Evolutionary conservation across 169 alveolate genomes (phyloP), one percentile per base, ranked within the genome.

Genomic region (Cryptosporidium parvum): DNA sequence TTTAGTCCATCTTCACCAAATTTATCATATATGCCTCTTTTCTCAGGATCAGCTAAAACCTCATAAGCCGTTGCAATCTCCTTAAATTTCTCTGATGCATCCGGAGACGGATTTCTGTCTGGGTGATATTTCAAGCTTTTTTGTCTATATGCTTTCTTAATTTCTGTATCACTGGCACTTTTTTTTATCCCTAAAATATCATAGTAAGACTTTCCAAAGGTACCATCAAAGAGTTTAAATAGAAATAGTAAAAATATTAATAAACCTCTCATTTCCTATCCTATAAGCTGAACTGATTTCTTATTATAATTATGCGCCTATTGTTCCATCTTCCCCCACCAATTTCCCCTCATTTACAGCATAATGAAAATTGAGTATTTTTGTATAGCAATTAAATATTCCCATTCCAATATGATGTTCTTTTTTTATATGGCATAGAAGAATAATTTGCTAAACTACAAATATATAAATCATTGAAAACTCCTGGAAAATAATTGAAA

Each of bases 51-150:
- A 14, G 97, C 86, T 70, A 98, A 93, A 35, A 97, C 97, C 93
- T 98, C 99, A 85, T 98, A 97, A 48, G 99, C 99, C 62, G 97
- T 95, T 26, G 99, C 94, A 62, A 98, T 93, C 86, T 97, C 99
- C 86, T 97, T 95, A 95, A 97, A 98, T 93, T 94, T 96, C 91
- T 97, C 99, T 8, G 96, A 95, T 18, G 96, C 96, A 65, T 80
- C 68, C 4, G 89, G 89, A 62, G 89, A 80, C 53, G 75, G 16
- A 39, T 80, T 80, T 65, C 89, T 86, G 89, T 97, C 99, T 33
- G 99, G 99, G 85, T 97, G 99, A 70, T 93, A 95, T 92, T 95
- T 94, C 75, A 94, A 92, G 3, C 97, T 97, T 70, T 93, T 51
- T 69, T 92, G 93, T 29, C 95, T 93, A 86, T 94, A 96, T 23